phyloP scores from a whole-genome alignment of 805 yeast genomes.

The Candida pini region DNA sequence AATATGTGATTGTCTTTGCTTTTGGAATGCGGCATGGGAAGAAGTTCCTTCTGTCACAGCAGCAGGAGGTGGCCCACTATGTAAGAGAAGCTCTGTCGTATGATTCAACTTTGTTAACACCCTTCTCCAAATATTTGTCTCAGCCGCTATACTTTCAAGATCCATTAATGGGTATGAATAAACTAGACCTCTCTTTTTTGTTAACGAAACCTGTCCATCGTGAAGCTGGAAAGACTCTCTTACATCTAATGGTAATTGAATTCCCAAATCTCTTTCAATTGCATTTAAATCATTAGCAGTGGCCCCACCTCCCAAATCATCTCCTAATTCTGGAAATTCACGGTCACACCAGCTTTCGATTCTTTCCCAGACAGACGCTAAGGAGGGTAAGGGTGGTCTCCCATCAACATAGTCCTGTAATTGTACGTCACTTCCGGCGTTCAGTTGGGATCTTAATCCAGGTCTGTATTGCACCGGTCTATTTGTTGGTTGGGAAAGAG shows the following conservation, averaged over 20 bases:
- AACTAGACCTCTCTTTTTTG: constrained; percentile 69
- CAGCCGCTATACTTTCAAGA: constrained; percentile 72
- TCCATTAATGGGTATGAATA: constrained; percentile 79
- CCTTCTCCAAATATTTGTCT: constrained; percentile 81
- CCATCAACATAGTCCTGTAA: constrained; percentile 37
- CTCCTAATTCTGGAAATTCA: constrained; percentile 75
- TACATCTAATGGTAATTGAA: constrained; percentile 74
- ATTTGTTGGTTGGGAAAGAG: constrained; percentile 13
- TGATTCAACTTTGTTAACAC: constrained; percentile 39
- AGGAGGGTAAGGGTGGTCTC: constrained; percentile 54
- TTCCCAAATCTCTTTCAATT: constrained; percentile 75
- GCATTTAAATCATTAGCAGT: constrained; percentile 75
- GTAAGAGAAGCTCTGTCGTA: constrained; percentile 9
- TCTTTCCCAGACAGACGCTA: constrained; percentile 82
- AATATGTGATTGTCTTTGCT: constrained; percentile 18
- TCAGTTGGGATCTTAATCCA: constrained; percentile 33
- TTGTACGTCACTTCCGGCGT: constrained; percentile 45
- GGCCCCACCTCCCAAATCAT: constrained; percentile 72
- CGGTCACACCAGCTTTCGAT: constrained; percentile 77
- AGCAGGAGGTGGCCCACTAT: constrained; percentile 6
- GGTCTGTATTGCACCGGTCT: constrained; percentile 38
- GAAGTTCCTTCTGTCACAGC: constrained; percentile 10
- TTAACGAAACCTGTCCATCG: constrained; percentile 86
- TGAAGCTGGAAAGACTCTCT: constrained; percentile 74
- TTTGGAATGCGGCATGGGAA: constrained; percentile 10